phyloP scores from a whole-genome alignment of 768 basidiomycete species.

The Pisolithus sp. region DNA sequence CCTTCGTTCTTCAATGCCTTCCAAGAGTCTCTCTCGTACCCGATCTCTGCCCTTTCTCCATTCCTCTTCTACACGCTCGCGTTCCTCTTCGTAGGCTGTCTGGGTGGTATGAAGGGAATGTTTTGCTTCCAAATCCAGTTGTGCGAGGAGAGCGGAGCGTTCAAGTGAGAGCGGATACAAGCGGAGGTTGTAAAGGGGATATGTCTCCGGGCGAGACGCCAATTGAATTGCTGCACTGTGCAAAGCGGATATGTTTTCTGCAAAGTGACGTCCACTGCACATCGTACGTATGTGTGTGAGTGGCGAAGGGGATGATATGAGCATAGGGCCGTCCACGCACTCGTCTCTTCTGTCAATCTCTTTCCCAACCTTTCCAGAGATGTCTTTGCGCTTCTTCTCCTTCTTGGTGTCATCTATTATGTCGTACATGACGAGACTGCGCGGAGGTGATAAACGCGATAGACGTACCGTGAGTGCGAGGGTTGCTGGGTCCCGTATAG shows the following conservation, averaged over 20 bases:
- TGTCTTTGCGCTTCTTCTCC: slow-evolving; percentile 63
- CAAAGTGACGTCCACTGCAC: slow-evolving; percentile 52
- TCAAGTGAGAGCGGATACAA: slow-evolving; percentile 70
- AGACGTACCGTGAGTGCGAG: slow-evolving; percentile 34
- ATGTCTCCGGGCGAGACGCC: slow-evolving; percentile 59
- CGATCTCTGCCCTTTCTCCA: slow-evolving; percentile 70
- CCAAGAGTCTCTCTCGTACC: slow-evolving; percentile 70
- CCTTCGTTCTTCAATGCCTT: slow-evolving; percentile 79
- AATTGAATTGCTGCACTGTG: slow-evolving; percentile 55
- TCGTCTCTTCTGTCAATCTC: slow-evolving; percentile 76
- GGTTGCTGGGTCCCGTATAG: slow-evolving; percentile 37
- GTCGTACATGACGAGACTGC: slow-evolving; percentile 20
- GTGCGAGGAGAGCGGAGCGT: slow-evolving; percentile 66
- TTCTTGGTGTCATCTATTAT: slow-evolving; percentile 43
- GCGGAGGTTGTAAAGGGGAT: slow-evolving; percentile 61
- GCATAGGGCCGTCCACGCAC: slow-evolving; percentile 35
- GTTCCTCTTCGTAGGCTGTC: slow-evolving; percentile 71
- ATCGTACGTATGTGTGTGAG: slow-evolving; percentile 6
- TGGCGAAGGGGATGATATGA: slow-evolving; percentile 1
- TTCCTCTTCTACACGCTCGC: slow-evolving; percentile 75
- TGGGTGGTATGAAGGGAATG: slow-evolving; percentile 61
- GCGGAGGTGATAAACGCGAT: background rate
- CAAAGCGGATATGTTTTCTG: slow-evolving; percentile 57
- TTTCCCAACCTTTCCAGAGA: slow-evolving; percentile 63
- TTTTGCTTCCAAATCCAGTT: slow-evolving; percentile 61